Evolutionary conservation across 352 stramenopile species (phyloP), one percentile per base, ranked within the genome.

Genomic region (Phytophthora constricta): DNA sequence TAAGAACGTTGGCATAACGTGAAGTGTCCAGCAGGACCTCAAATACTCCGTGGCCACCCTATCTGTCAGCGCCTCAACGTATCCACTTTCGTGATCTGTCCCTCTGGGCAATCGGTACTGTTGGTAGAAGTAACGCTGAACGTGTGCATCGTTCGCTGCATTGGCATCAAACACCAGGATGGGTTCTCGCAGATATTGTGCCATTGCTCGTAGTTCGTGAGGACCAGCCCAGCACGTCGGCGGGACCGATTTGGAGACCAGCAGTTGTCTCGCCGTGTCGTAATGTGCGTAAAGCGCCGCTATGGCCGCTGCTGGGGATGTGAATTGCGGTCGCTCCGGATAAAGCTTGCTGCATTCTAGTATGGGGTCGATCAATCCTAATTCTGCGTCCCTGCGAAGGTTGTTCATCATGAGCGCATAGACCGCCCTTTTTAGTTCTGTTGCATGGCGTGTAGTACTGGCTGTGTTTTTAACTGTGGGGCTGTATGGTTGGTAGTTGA

Each of bases 111-210:
- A 2, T 23, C 22, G 10, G 20, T 48, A 54, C 0, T 19, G 13
- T 37, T 54, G 46, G 43, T 54, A 62, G 16, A 52, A 22, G 20
- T 65, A 59, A 1, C 34, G 17, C 16, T 65, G 48, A 1, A 59
- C 17, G 13, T 65, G 58, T 5, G 58, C 58, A 19, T 65, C 47
- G 1, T n/a, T 37, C n/a, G 26, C 16, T 1, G 22, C 8, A 7
- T 43, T 47, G 5, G 41, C 27, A 23, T 58, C 58, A 0, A 65
- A 8, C 7, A 58, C 58, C 5, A 58, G 2, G 1, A 64, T 11
- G 1, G 57, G 57, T 33, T 49, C 39, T 1, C 46, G 14, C 10
- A 58, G 16, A 25, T 42, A 57, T 26, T 65, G 58, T 5, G 47
- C 58, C 47, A 58, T 53, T 45, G 46, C 58, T 0, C 58, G 22